phyloP scores from a whole-genome alignment of 345 rosid genomes.

The Carallia pectinifolia region DNA sequence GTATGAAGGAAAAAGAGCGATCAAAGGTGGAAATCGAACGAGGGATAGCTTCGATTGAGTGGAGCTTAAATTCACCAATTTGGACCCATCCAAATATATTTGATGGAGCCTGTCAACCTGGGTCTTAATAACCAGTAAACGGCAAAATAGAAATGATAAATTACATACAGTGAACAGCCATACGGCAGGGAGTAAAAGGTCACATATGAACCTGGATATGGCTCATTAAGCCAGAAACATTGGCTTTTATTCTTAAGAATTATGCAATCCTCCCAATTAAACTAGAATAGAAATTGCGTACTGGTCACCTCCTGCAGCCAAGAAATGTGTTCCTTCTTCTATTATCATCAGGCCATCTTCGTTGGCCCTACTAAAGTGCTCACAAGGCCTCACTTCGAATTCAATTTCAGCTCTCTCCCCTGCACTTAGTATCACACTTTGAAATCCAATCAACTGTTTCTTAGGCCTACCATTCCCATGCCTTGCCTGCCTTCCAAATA shows the following conservation, averaged over 20 bases:
- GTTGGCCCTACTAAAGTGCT: constrained; percentile 59
- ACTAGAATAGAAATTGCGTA: constrained; percentile 39
- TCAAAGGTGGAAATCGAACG: too few relatives aligned
- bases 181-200: too few relatives aligned
- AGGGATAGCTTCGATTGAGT: not conserved
- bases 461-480: constrained; percentile 53
- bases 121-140: too few relatives aligned
- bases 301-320: constrained; percentile 63
- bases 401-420: constrained; percentile 54
- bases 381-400: constrained; percentile 57
- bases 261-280: constrained; percentile 20
- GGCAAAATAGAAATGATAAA: too few relatives aligned
- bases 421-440: constrained; percentile 52
- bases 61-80: not conserved
- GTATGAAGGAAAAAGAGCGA: too few relatives aligned
- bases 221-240: not conserved
- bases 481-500: constrained; percentile 50
- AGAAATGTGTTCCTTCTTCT: constrained; percentile 62
- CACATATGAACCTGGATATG: too few relatives aligned
- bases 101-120: not conserved
- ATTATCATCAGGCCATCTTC: constrained; percentile 67
- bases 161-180: too few relatives aligned
- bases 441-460: constrained; percentile 68
- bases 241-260: not conserved
- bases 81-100: not conserved